Base-by-base conservation (phyloP, 2,329 filamentous ascomycete species). In the Fusarium caatingaense region DNA sequence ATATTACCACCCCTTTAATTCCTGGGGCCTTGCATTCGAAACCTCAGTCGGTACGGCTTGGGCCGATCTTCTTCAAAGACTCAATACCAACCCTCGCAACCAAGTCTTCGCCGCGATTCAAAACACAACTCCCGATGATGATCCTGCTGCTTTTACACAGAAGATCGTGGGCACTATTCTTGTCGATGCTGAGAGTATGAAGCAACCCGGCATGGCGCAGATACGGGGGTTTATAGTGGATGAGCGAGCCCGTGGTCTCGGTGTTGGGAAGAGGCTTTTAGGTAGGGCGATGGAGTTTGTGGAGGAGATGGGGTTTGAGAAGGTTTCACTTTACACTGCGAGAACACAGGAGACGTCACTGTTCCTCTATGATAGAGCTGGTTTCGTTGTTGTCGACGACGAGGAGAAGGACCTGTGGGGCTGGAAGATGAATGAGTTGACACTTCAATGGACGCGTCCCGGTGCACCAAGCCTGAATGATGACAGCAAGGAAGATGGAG, bases 191-290 rank as follows among this genome's bases (percentile, higher is more conserved):
- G 64, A 71, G 6, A 59, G 51, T 2, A 27, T 71, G 11, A 40
- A 54, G 5, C 34, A 45, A 1, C 42, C 56, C 0, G 56, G 46
- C 1, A 64, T 56, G 6, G 68, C 68, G 2, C 68, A 71, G 5
- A 71, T 70, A 11, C 59, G 68, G 1, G 68, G 67, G 0, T 71
- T 70, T 4, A 71, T 70, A 6, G 68, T 70, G 4, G 68, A 70
- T 30, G 55, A 71, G 13, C 32, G 67, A 30, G 64, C 37, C 1
- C 67, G 68, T 3, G 63, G 68, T 1, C 20, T 71, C 12, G 68
- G 68, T 0, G 60, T 61, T 6, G 68, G 68, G 6, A 68, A 40
- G 20, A 48, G 41, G 1, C n/a, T 70, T 21, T 21, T 21, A 21
- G 21, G 21, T 21, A 21, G 10, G 37, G 68, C 68, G 0, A 71